Evolutionary conservation across 2,329 filamentous ascomycete species (phyloP), one percentile per base, ranked within the genome.

Genomic region (Magnaporthiopsis rhizophila): DNA sequence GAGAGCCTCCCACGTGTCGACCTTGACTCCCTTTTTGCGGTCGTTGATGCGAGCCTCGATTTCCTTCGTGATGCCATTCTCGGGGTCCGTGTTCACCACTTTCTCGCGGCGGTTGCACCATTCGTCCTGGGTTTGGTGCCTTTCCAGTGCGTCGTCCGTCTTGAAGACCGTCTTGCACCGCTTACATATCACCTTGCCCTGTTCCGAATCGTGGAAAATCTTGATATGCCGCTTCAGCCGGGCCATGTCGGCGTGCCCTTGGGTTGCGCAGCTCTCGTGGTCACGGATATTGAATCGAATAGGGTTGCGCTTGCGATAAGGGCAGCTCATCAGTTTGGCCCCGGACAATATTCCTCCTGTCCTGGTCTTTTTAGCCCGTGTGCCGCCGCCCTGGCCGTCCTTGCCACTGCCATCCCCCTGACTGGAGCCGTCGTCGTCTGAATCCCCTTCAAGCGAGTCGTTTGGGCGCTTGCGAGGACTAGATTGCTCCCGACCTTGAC

Each of bases 31-130:
- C 15, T 58, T 61, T 15, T 57, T 61, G 18, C 63, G 59, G 24
- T 21, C 59, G 9, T 9, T 58, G 9, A 64, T 32, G 21, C 11
- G 9, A 4, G 30, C 53, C 24, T 32, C 45, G 12, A 64, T 45
- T 5, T 61, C 24, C n/a, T 56, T 59, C 30, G 59, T 38, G 21
- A 64, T 64, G n/a, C 63, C 63, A n/a, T 64, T 32, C 63, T 64
- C 63, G 3, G 63, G 63, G 9, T 64, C 30, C 4, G 15, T 21
- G 15, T 24, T 11, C 50, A 28, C 6, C 18, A n/a, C 18, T 3
- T n/a, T 21, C n/a, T 28, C 57, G n/a, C 15, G 12, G 26, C 30
- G 2, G 18, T 15, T 28, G 8, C 26, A 28, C 24, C 26, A 15
- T 3, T 24, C 18, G 26, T 26, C 30, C 26, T 32, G 8, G 8